Evolutionary conservation across 2,329 filamentous ascomycete genomes (phyloP).

Genomic region (Colletotrichum euphorbiae): DNA sequence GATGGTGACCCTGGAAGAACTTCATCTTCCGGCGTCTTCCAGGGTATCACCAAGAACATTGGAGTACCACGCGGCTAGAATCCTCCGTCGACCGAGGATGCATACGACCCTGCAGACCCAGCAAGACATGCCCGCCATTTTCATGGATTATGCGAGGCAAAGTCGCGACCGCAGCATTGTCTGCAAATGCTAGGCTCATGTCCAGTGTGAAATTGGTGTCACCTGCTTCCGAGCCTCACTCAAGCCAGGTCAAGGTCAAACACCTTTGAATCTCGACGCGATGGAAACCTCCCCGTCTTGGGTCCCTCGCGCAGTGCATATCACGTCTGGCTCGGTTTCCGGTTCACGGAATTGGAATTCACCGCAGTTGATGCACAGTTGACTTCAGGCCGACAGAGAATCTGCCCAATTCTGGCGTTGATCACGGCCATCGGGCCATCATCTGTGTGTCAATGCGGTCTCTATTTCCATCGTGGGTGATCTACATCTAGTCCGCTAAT

Average conservation of each 20-base stretch:
- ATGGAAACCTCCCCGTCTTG: not conserved
- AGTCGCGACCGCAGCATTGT: not conserved
- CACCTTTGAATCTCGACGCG: conserved; percentile 11
- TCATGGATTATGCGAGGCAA: not conserved
- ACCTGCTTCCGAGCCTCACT: not conserved
- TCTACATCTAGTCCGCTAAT: no score
- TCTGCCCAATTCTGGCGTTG: not conserved
- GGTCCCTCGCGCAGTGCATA: not conserved
- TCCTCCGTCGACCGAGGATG: conserved; percentile 9
- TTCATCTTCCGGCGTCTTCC: conserved; percentile 6
- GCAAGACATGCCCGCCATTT: not conserved
- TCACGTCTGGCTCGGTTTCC: not conserved
- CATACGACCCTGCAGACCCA: conserved; percentile 10
- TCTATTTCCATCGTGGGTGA: not conserved
- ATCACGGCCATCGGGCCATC: not conserved
- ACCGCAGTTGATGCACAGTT: conserved; percentile 1
- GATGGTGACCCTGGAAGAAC: not conserved
- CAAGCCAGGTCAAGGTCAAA: conserved; percentile 7
- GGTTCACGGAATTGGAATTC: conserved; percentile 31
- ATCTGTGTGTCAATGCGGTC: conserved; percentile 4
- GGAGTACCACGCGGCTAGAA: not conserved
- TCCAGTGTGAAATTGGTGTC: not conserved
- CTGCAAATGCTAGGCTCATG: not conserved
- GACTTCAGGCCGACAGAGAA: not conserved
- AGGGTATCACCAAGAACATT: not conserved